Conservation (phyloP, 441 rosid genomes). For the Adansonia rubrostipa region DNA sequence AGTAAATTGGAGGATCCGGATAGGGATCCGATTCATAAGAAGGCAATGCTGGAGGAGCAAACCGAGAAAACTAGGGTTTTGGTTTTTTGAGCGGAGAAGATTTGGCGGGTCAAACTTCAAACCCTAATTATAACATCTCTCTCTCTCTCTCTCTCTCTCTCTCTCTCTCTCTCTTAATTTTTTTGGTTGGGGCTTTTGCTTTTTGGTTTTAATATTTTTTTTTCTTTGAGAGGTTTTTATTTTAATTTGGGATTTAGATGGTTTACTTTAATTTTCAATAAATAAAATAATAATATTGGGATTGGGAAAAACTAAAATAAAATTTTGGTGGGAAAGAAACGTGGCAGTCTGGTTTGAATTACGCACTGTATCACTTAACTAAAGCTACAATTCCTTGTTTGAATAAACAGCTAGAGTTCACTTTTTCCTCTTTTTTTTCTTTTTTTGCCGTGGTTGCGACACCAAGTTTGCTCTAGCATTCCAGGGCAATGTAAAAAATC, state of each 20-base stretch:
- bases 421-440: too few relatives aligned
- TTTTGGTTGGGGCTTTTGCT: slow-evolving; percentile 2
- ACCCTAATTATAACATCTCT: slow-evolving; percentile 58
- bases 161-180: background rate
- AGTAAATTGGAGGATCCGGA: slow-evolving; percentile 36
- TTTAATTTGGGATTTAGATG: background rate
- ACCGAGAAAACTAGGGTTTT: background rate
- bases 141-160: background rate
- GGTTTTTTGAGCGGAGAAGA: slow-evolving; percentile 6
- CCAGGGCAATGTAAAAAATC: too few relatives aligned
- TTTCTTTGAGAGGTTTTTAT: background rate
- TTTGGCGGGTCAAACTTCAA: slow-evolving; percentile 74
- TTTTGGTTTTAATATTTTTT: background rate
- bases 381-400: background rate
- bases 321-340: slow-evolving; percentile 59
- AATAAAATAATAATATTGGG: background rate
- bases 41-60: slow-evolving; percentile 40
- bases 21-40: slow-evolving; percentile 55
- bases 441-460: too few relatives aligned
- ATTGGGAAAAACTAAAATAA: slow-evolving; percentile 19
- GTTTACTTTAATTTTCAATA: background rate
- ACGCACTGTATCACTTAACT: slow-evolving; percentile 33
- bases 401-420: background rate
- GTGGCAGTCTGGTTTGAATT: slow-evolving; percentile 55
- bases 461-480: too few relatives aligned